phyloP scores from a whole-genome alignment of 2,329 filamentous ascomycete genomes.

The Pyrenophora seminiperda region DNA sequence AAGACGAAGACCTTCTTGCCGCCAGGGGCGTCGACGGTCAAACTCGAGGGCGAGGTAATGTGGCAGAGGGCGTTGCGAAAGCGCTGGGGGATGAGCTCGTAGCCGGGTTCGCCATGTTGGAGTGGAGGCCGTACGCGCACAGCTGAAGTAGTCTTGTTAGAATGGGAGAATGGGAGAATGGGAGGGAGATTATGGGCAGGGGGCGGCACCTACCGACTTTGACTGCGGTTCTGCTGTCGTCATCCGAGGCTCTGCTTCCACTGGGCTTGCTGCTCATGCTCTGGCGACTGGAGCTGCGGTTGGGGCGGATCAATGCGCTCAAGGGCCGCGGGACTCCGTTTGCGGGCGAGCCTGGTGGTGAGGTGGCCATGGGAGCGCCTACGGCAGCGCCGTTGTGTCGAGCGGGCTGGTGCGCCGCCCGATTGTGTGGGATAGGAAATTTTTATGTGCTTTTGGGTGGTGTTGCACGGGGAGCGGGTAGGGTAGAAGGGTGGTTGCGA shows the following conservation, averaged over 20 bases:
- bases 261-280: slow-evolving; percentile 79
- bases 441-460: slow-evolving; percentile 10
- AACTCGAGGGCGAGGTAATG: slow-evolving; percentile 80
- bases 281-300: slow-evolving; percentile 81
- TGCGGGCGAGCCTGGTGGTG: slow-evolving; percentile 47
- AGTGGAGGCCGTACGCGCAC: slow-evolving; percentile 91
- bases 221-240: slow-evolving; percentile 87
- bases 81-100: slow-evolving; percentile 90
- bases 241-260: slow-evolving; percentile 83
- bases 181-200: slow-evolving; percentile 8
- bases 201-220: slow-evolving; percentile 80
- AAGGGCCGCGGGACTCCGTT: slow-evolving; percentile 66
- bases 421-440: slow-evolving; percentile 8
- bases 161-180: background rate
- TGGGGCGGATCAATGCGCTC: slow-evolving; percentile 78
- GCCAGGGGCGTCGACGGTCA: slow-evolving; percentile 88
- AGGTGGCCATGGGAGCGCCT: slow-evolving; percentile 41
- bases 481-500: slow-evolving; percentile 6
- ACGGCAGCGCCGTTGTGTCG: slow-evolving; percentile 29
- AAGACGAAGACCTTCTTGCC: slow-evolving; percentile 96
- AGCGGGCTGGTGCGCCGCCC: slow-evolving; percentile 19
- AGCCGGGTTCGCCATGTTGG: slow-evolving; percentile 83
- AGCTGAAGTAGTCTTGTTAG: slow-evolving; percentile 60
- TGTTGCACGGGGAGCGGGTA: background rate
- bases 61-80: slow-evolving; percentile 94